These are phyloP conservation scores for Wickerhamomyces sp. DNA, from an alignment of 1,139 yeast genomes.

Conservation along the genomic window DNA sequence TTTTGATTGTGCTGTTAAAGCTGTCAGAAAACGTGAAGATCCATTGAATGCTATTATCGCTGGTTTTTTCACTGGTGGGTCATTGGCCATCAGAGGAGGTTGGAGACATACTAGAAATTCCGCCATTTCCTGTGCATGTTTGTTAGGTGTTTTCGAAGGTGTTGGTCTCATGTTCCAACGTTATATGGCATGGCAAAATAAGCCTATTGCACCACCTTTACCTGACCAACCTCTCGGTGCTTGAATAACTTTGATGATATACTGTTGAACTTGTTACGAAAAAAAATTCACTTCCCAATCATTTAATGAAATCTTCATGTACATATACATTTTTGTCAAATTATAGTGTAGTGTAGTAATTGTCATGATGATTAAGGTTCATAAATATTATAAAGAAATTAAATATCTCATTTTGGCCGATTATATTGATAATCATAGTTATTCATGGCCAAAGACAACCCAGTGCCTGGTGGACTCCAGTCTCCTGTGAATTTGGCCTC, in stretches of 20 bases:
- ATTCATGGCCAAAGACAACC: neutral
- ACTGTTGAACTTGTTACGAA: constrained; percentile 1
- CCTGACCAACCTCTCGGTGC: constrained; percentile 48
- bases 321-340: too few species aligned
- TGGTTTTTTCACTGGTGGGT: constrained; percentile 98
- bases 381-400: too few species aligned
- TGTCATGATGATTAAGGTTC: too few species aligned
- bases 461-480: constrained; percentile 45
- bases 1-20: constrained; percentile 93
- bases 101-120: constrained; percentile 96
- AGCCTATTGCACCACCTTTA: constrained; percentile 74
- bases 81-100: constrained; percentile 97
- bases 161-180: constrained; percentile 96
- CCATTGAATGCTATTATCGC: constrained; percentile 98
- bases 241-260: too few species aligned
- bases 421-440: neutral
- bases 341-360: too few species aligned
- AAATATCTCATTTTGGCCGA: constrained; percentile 13
- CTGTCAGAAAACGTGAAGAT: constrained; percentile 94
- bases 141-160: constrained; percentile 96
- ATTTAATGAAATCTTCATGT: neutral
- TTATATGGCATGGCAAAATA: constrained; percentile 78
- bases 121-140: constrained; percentile 96
- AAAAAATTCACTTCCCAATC: constrained; percentile 1
- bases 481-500: constrained; percentile 39